These are phyloP conservation scores for Pestalotiopsis sp. DNA, from an alignment of 2,329 filamentous ascomycete genomes.

Conservation along the genomic window DNA sequence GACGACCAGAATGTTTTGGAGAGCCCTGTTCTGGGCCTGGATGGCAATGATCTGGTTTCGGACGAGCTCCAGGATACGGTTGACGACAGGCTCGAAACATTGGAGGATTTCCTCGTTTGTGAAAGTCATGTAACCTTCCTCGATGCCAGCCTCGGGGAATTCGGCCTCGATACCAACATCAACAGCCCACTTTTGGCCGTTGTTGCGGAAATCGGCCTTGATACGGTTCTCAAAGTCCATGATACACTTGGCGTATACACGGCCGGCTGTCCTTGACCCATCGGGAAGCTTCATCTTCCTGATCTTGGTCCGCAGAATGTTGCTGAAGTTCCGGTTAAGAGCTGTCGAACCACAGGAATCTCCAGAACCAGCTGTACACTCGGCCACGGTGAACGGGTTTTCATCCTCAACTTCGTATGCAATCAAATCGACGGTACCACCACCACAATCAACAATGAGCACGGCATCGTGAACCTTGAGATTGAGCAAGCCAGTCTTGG, in stretches of 20 bases:
- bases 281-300: constrained; percentile 99
- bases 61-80: constrained; percentile 93
- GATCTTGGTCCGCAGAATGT: constrained; percentile 96
- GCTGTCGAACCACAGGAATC: constrained; percentile 99
- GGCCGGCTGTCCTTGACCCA: constrained; percentile 94
- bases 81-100: constrained; percentile 98
- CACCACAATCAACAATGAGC: constrained; percentile 96
- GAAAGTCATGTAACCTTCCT: constrained; percentile 99
- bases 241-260: constrained; percentile 98
- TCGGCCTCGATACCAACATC: constrained; percentile 98
- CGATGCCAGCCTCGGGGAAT: constrained; percentile 95
- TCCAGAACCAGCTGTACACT: constrained; percentile 95
- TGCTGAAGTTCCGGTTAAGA: constrained; percentile 96
- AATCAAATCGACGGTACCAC: constrained; percentile 97
- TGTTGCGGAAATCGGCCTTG: constrained; percentile 99
- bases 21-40: constrained; percentile 89
- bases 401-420: constrained; percentile 99
- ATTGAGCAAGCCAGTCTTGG: constrained; percentile 93
- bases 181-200: constrained; percentile 98
- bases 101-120: constrained; percentile 99
- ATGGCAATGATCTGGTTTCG: constrained; percentile 99
- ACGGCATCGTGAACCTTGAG: constrained; percentile 99
- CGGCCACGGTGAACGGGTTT: constrained; percentile 92
- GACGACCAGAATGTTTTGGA: constrained; percentile 96
- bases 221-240: constrained; percentile 99